These are phyloP conservation scores for Centrapalus pauciflorus DNA, from an alignment of 129 eudicot genomes.

Conservation along the genomic window DNA sequence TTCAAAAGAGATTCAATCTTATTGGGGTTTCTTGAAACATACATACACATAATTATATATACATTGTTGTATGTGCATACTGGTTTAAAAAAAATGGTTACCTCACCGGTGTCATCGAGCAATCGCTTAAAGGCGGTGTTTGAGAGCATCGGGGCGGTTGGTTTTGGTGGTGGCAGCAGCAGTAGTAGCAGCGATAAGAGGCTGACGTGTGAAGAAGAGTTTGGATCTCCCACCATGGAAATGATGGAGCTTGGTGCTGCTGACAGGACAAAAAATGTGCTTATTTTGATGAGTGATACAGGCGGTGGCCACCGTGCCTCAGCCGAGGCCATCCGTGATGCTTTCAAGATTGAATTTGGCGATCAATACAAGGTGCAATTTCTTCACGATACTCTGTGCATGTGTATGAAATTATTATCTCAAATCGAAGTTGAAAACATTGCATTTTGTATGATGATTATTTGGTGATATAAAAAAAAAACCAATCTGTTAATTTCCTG, in stretches of 20 bases:
- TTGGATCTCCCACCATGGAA: conserved; percentile 80
- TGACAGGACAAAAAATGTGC: conserved; percentile 76
- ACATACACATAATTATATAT: no score
- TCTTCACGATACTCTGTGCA: no score
- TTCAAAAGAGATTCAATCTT: not conserved
- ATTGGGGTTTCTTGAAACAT: conserved; percentile 2
- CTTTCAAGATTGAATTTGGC: conserved; percentile 79
- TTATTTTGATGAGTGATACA: conserved; percentile 95
- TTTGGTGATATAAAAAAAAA: no score
- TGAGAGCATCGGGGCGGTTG: conserved; percentile 65
- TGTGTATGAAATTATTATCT: no score
- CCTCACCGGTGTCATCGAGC: conserved; percentile 39
- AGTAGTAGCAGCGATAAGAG: conserved; percentile 36
- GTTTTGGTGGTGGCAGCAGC: conserved; percentile 58
- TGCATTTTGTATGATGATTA: no score
- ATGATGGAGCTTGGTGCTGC: conserved; percentile 95
- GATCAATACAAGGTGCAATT: conserved; percentile 85
- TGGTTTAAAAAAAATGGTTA: conserved; percentile 49
- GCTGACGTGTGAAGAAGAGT: conserved; percentile 48
- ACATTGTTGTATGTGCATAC: conserved; percentile 17
- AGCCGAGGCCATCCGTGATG: conserved; percentile 93
- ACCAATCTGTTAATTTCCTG: no score
- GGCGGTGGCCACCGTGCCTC: conserved; percentile 99
- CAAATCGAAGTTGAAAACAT: no score
- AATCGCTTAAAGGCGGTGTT: conserved; percentile 54